Conservation (phyloP, 2,329 filamentous ascomycete genomes). For the Phyllosticta ampelicida region DNA sequence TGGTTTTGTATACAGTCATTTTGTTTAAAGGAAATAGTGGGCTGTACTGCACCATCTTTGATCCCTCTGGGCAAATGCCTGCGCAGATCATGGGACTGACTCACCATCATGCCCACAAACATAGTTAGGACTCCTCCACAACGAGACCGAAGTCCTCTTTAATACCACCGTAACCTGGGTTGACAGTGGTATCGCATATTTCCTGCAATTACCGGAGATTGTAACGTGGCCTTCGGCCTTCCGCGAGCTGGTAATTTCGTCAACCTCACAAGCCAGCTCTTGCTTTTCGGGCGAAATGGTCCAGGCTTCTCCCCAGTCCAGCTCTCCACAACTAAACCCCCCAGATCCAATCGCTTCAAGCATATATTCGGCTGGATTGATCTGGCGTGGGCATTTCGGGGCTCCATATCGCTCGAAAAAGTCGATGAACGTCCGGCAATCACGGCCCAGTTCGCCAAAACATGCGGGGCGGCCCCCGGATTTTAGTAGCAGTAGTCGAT, state of each 20-base stretch:
- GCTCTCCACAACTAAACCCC: constrained; percentile 32
- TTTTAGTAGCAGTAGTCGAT: constrained; percentile 53
- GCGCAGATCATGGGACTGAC: too few relatives aligned
- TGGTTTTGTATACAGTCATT: too few relatives aligned
- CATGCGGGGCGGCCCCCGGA: constrained; percentile 56
- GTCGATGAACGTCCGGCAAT: constrained; percentile 30
- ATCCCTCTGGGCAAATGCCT: too few relatives aligned
- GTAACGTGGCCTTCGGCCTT: constrained; percentile 21
- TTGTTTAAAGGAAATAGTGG: too few relatives aligned
- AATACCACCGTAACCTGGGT: constrained; percentile 33
- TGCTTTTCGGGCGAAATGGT: constrained; percentile 29
- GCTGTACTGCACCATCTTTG: too few relatives aligned
- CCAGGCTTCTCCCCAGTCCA: constrained; percentile 38
- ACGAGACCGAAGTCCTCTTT: constrained; percentile 43
- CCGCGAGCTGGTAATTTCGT: constrained; percentile 28
- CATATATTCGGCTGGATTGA: constrained; percentile 46
- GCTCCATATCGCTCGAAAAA: constrained; percentile 47
- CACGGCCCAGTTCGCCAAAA: constrained; percentile 47
- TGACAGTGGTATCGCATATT: constrained; percentile 34
- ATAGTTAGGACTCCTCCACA: constrained; percentile 59
- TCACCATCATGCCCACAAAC: constrained; percentile 48
- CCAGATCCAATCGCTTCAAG: constrained; percentile 36
- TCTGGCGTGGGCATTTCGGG: constrained; percentile 38
- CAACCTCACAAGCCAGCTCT: constrained; percentile 29
- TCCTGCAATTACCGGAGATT: constrained; percentile 31